These are phyloP conservation scores for Cairneyella variabilis DNA, from an alignment of 495 filamentous ascomycete genomes.

Conservation along the genomic window DNA sequence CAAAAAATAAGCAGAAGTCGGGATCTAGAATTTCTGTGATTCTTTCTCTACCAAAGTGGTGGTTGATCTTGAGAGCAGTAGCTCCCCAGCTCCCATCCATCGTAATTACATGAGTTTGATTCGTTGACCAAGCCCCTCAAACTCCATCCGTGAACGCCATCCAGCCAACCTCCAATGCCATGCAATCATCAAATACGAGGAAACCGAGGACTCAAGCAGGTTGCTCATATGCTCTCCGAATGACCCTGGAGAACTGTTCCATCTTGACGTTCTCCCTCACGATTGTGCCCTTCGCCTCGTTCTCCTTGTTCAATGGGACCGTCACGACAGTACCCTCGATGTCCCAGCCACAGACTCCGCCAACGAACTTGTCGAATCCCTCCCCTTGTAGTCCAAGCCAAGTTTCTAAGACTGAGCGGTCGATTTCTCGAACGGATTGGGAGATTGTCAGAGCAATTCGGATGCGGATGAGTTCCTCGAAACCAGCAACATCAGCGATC, in stretches of 20 bases:
- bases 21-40: too few species aligned
- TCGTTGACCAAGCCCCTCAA: slow-evolving; percentile 1
- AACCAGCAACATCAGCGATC: slow-evolving; percentile 87
- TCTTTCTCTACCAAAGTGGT: too few species aligned
- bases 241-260: slow-evolving; percentile 77
- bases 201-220: slow-evolving; percentile 60
- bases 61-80: background rate
- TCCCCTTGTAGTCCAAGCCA: slow-evolving; percentile 79
- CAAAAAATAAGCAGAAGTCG: too few species aligned
- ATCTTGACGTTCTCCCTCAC: slow-evolving; percentile 96
- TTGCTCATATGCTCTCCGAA: slow-evolving; percentile 88
- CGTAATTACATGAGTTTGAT: too few species aligned
- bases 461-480: slow-evolving; percentile 93
- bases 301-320: slow-evolving; percentile 92
- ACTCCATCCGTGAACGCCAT: slow-evolving; percentile 24
- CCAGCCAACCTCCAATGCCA: slow-evolving; percentile 18
- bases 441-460: slow-evolving; percentile 86
- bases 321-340: slow-evolving; percentile 60
- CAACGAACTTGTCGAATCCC: slow-evolving; percentile 74
- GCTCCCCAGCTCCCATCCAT: too few species aligned
- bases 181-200: slow-evolving; percentile 8
- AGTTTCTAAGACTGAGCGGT: slow-evolving; percentile 68
- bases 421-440: slow-evolving; percentile 83
- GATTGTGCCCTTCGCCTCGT: slow-evolving; percentile 94
- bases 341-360: slow-evolving; percentile 83